Base-by-base conservation (phyloP, 2,329 filamentous ascomycete species). In the Neonectria coccinea region DNA sequence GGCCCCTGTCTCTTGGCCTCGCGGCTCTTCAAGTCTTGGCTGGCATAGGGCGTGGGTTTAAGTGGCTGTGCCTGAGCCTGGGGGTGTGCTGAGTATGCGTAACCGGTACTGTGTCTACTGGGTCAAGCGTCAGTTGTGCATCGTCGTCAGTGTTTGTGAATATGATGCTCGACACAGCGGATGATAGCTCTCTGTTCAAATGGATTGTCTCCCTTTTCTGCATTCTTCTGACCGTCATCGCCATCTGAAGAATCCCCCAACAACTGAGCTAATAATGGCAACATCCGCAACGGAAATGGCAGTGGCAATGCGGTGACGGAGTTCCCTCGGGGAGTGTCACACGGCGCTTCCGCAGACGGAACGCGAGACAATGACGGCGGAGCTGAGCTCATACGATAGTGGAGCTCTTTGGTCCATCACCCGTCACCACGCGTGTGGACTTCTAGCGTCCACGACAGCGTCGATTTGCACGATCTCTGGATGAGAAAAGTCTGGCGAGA, bases 11-110 rank as follows among this genome's bases (percentile, higher is more conserved):
- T 56, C 54, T 60, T 59, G 61, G 36, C 47, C 48, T 67, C 62
- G 67, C 69, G 66, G 70, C 70, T 72, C 70, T 72, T 67, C 33
- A 7, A 53, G 60, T 58, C 69, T 71, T 71, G 67, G 70, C 67
- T 62, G 62, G 57, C 59, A 63, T 69, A 66, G 54, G 56, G 44
- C 54, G 62, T 25, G 48, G 39, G 47, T 44, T 52, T 44, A 57
- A 67, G 59, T 64, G 44, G 48, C 50, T 53, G 55, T 62, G 55
- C 59, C 27, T 45, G n/a, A 20, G 8, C 12, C 7, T 36, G 25
- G 41, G 42, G 20, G 48, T 47, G 27, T 56, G 27, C n/a, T 36
- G 25, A 18, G 41, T 52, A 33, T 11, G n/a, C 25, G 53, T 22
- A 14, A 7, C 25, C 45, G 5, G 10, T 3, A 50, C 18, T 27